Conservation (phyloP, 768 basidiomycete species). For the Cyclocybe cylindracea region DNA sequence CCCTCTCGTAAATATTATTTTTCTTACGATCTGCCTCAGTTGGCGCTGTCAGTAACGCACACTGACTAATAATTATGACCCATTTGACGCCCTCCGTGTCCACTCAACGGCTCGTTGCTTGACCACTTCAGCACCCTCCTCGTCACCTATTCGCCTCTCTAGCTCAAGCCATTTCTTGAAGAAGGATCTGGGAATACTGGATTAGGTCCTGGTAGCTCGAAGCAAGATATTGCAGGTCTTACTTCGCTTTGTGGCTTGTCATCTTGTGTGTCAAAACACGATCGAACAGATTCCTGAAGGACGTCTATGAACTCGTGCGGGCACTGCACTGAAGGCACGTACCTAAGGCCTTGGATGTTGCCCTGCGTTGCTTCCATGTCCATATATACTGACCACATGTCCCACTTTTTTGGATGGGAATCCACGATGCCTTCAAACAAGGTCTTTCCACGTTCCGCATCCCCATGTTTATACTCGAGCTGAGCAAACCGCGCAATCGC, state of each 20-base stretch:
- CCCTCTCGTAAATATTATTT: constrained; percentile 23
- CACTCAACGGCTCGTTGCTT: constrained; percentile 92
- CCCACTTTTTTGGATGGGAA: constrained; percentile 93
- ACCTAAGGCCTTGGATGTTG: constrained; percentile 82
- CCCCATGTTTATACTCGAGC: constrained; percentile 92
- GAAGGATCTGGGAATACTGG: constrained; percentile 59
- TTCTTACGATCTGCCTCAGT: constrained; percentile 19
- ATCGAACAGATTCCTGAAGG: constrained; percentile 76
- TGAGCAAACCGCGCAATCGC: constrained; percentile 95
- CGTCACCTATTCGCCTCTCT: constrained; percentile 86
- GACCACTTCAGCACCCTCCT: constrained; percentile 74
- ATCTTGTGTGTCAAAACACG: constrained; percentile 83
- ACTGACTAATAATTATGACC: constrained; percentile 31
- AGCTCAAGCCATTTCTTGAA: constrained; percentile 98
- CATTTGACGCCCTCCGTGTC: constrained; percentile 59
- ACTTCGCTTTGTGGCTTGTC: constrained; percentile 97
- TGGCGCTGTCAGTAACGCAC: constrained; percentile 21
- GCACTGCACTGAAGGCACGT: constrained; percentile 18
- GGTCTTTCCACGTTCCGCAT: constrained; percentile 92
- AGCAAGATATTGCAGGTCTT: constrained; percentile 27
- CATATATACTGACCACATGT: constrained; percentile 95
- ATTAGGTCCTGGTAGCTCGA: constrained; percentile 5
- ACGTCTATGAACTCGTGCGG: not conserved
- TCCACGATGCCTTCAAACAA: constrained; percentile 96
- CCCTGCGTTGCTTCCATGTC: constrained; percentile 89